phyloP scores from a whole-genome alignment of 1,284 basidiomycete genomes.

The Rugosomyces carneus region DNA sequence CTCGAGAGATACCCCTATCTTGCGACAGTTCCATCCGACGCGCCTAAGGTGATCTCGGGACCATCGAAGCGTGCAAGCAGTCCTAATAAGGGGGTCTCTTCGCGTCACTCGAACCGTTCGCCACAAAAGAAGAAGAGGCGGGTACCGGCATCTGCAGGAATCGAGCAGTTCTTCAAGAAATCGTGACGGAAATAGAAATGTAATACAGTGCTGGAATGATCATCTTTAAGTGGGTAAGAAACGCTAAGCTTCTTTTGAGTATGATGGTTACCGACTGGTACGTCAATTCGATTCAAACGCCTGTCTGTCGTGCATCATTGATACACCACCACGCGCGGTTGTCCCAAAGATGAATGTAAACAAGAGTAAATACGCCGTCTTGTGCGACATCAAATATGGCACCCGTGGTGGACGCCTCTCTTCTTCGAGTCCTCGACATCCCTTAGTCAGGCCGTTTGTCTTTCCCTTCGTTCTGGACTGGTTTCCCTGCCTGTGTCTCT shows the following conservation, averaged over 20 bases:
- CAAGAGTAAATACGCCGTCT: constrained; percentile 9
- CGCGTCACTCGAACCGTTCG: constrained; percentile 15
- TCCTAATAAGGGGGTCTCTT: not conserved
- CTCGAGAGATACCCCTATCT: constrained; percentile 77
- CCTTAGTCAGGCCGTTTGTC: constrained; percentile 21
- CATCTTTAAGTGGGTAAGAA: not conserved
- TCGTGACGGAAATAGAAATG: constrained; percentile 7
- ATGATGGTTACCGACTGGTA: constrained; percentile 12
- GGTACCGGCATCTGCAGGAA: constrained; percentile 43
- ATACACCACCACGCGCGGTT: not conserved
- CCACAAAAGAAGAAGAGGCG: constrained; percentile 38
- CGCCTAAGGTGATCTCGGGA: constrained; percentile 33
- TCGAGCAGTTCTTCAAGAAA: constrained; percentile 70
- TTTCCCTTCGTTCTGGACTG: constrained; percentile 34
- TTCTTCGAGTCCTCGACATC: constrained; percentile 12
- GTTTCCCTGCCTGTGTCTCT: constrained; percentile 28
- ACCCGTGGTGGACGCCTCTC: constrained; percentile 4
- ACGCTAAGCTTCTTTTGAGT: not conserved
- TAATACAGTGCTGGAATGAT: not conserved
- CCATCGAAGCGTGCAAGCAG: constrained; percentile 8
- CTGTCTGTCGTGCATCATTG: constrained; percentile 4
- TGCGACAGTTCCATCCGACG: constrained; percentile 58
- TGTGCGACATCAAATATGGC: constrained; percentile 3
- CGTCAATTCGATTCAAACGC: constrained; percentile 4
- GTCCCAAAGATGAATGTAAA: constrained; percentile 1